Evolutionary conservation across 305 asterid genomes (phyloP).

Genomic region (Rubia balearica): DNA sequence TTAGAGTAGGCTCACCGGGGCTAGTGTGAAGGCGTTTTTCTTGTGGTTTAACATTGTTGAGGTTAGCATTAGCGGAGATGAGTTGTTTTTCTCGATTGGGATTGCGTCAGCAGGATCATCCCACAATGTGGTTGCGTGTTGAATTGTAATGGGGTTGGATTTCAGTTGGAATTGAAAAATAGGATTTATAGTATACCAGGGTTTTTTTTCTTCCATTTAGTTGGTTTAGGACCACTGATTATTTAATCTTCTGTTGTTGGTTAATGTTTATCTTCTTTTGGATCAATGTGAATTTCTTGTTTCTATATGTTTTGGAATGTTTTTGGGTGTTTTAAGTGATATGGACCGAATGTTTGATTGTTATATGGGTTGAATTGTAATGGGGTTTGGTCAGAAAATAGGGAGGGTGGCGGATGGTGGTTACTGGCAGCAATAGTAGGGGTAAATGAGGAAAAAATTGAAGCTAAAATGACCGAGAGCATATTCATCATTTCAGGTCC

Average conservation of each 20-base stretch:
- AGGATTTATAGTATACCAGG: background rate
- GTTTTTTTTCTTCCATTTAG: conserved; percentile 16
- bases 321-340: no score
- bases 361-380: no score
- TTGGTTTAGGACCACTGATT: background rate
- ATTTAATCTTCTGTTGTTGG: background rate
- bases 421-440: no score
- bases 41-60: conserved; percentile 45
- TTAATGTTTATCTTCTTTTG: background rate
- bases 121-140: conserved; percentile 57
- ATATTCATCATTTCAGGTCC: no score
- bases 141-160: conserved; percentile 24
- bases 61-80: conserved; percentile 28
- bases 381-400: no score
- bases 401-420: no score
- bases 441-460: no score
- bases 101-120: conserved; percentile 37
- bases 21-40: conserved; percentile 49
- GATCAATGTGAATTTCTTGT: background rate
- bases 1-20: conserved; percentile 43
- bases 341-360: no score
- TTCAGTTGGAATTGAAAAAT: background rate
- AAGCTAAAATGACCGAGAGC: no score
- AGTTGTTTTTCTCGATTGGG: conserved; percentile 40
- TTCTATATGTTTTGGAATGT: background rate